Base-by-base conservation (phyloP, 495 filamentous ascomycete species). In the Penicillium odoratum region DNA sequence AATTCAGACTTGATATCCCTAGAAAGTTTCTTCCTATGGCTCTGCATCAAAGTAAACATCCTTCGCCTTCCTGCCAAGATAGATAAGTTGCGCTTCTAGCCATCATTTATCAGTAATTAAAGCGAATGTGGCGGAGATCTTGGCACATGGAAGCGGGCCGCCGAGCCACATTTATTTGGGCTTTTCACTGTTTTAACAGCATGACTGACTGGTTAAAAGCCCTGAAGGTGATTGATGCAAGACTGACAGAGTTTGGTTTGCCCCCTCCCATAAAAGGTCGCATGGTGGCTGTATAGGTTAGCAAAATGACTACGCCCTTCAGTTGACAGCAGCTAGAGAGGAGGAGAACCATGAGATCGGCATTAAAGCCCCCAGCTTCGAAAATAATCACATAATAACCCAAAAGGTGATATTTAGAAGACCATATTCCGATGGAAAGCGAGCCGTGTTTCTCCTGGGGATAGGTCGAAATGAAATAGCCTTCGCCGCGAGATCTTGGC, bases 401-500 rank as follows among this genome's bases (percentile, higher is more conserved):
- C 13, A 36, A 8, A 36, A 11, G 9, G 8, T 36, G 33, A 11
- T 3, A 9, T 11, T 11, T 3, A 36, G 8, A 9, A 3, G 33
- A 9, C 11, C 13, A 36, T 36, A 5, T 34, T n/a, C 48, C 48
- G 48, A 50, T 50, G 48, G 5, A 33, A 53, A 52, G 40, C 52
- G 58, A 60, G 43, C 50, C 50, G 59, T 16, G 29, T 25, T 58
- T 46, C 51, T 51, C 51, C 38, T n/a, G 28, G 38, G 45, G 28
- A 18, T 31, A 58, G 30, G 34, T 34, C 38, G 8, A 26, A 50
- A 29, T 15, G 43, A 26, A 48, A 48, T 56, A 60, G 48, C 18
- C 46, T 53, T 61, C 40, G 5, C 44, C 46, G 18, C 51, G 36
- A 58, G 45, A 48, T 51, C 60, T 62, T 62, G 60, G 60, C 60